Conservation (phyloP, 192 early-diverging fungal species). For the Coemansia sp. region DNA sequence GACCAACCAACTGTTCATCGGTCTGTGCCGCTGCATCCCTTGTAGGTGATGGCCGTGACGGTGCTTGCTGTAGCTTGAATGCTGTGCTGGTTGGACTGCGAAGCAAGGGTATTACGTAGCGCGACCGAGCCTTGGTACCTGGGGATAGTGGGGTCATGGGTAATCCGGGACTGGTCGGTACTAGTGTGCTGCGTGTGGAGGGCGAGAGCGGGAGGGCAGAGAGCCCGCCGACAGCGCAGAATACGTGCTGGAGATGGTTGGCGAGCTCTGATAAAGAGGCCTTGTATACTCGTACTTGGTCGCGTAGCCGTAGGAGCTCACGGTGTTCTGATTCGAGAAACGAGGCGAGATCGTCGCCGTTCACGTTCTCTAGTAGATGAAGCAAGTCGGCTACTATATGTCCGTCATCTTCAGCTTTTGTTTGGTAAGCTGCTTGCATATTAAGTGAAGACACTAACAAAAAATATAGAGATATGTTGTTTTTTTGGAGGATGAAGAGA, state of each 20-base stretch:
- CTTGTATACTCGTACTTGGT: conserved; percentile 17
- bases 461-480: background rate
- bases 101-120: conserved; percentile 5
- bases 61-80: conserved; percentile 12
- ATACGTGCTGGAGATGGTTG: conserved; percentile 34
- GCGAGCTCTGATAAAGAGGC: conserved; percentile 23
- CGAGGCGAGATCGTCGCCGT: conserved; percentile 20
- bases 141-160: conserved; percentile 22
- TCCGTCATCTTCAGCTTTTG: background rate
- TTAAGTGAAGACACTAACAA: background rate
- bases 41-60: conserved; percentile 3
- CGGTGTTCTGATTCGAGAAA: conserved; percentile 28
- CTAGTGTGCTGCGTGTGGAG: conserved; percentile 9
- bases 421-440: background rate
- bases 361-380: conserved; percentile 26
- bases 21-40: background rate
- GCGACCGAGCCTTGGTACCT: background rate
- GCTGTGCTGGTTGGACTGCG: background rate
- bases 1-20: background rate
- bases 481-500: background rate
- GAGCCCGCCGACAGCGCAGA: conserved; percentile 32
- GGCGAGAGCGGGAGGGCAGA: conserved; percentile 25
- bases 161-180: background rate
- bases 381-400: conserved; percentile 21
- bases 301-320: conserved; percentile 37